Evolutionary conservation across 2,329 filamentous ascomycete genomes (phyloP), one percentile per base, ranked within the genome.

Genomic region (Alternaria tenuissima): DNA sequence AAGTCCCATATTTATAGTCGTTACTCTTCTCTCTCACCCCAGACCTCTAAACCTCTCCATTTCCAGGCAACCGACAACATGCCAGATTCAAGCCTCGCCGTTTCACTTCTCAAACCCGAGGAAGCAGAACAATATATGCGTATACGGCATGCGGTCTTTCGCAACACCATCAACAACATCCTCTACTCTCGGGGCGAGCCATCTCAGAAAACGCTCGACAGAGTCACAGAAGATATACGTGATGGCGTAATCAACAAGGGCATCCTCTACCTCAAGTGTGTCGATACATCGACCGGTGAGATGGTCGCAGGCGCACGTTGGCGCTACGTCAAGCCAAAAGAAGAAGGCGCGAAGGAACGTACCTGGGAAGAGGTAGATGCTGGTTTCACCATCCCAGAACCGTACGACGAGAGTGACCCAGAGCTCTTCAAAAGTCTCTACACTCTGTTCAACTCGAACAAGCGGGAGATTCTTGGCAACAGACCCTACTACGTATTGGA

Each of bases 291-390:
- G 0, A 75, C 69, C 0, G 65, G 66, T 11, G 66, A 69, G 20
- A 72, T 76, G 5, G 62, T 76, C 42, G 75, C 75, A 1, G 69
- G 70, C 14, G 74, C 75, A 7, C 65, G 69, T 16, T 77, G 75
- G 75, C 64, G 68, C 9, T 58, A 69, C 46, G 41, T 72, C 14
- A 66, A 62, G n/a, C 65, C 71, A 3, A 62, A 62, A 7, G 57
- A 68, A 14, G 61, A 61, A 4, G 58, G 54, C 0, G 63, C 64
- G 3, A 65, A 41, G 18, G 59, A 68, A 32, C 64, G 74, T 1
- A 72, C 70, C 0, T 65, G 63, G 66, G 68, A 71, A 28, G 75
- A 76, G 47, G 66, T 77, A n/a, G 68, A 77, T 3, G 64, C 65
- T 1, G 67, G 57, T 2, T 56, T 75, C 4, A 46, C 41, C 7